Evolutionary conservation across 768 basidiomycete genomes (phyloP).

Genomic region (Hypholoma sublateritium): DNA sequence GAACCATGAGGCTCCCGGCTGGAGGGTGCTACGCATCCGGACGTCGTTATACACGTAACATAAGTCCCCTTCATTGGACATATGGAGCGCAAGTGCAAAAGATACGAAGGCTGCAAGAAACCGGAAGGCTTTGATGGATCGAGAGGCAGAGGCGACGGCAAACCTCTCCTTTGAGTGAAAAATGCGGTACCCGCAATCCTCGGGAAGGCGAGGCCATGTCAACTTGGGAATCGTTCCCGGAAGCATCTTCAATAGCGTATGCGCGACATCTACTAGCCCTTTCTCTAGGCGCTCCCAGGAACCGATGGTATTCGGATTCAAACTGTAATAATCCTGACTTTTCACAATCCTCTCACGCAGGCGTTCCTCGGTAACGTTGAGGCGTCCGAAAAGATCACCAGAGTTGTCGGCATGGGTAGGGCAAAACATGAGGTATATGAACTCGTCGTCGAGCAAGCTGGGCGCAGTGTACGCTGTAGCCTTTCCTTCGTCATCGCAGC

Average conservation of each 20-base stretch:
- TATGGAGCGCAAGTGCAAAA: neutral
- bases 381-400: neutral
- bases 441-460: neutral
- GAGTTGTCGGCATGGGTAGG: neutral
- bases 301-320: no score
- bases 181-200: neutral
- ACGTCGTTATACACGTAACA: neutral
- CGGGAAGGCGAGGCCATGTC: neutral
- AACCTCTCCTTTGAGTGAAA: neutral
- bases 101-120: neutral
- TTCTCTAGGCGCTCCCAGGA: no score
- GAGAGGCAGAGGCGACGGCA: neutral
- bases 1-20: neutral
- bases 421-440: neutral
- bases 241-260: no score
- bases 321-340: no score
- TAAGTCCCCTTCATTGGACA: neutral
- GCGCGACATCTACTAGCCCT: no score
- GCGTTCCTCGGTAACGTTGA: neutral
- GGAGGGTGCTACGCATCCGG: neutral
- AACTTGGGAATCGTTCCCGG: neutral
- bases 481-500: neutral
- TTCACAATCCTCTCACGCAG: neutral
- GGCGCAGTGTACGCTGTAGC: neutral
- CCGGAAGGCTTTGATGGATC: neutral